These are phyloP conservation scores for Entonaema liquescens DNA, from an alignment of 495 filamentous ascomycete genomes.

Conservation along the genomic window DNA sequence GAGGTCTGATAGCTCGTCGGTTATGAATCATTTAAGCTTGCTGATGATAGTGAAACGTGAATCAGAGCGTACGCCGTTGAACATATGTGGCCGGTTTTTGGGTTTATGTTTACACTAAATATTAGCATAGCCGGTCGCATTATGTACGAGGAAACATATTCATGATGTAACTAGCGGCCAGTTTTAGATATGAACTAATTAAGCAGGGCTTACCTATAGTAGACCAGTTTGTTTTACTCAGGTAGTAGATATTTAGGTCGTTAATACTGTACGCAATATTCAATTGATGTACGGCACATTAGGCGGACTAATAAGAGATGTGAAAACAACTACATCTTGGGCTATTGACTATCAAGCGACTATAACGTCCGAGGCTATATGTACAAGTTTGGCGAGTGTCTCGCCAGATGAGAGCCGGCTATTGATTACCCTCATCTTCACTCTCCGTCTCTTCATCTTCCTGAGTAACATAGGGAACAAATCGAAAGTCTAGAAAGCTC, in stretches of 20 bases:
- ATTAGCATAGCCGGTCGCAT: background rate
- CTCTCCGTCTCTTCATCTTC: conserved; percentile 51
- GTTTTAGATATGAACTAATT: background rate
- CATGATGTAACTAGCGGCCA: background rate
- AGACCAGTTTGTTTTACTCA: background rate
- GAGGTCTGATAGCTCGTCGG: background rate
- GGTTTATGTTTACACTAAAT: background rate
- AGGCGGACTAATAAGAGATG: background rate
- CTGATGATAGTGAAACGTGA: background rate
- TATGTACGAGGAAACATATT: background rate
- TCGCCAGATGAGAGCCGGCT: background rate
- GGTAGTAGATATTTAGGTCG: background rate
- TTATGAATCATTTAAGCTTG: background rate
- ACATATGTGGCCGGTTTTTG: background rate
- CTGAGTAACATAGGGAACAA: conserved; percentile 57
- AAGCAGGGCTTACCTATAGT: background rate
- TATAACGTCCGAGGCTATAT: background rate
- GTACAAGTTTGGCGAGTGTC: background rate
- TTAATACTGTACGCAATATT: no score
- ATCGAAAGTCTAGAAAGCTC: conserved; percentile 60
- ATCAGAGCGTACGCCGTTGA: background rate
- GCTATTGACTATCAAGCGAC: background rate
- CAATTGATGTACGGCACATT: background rate
- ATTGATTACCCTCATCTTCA: conserved; percentile 44
- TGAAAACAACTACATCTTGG: background rate